Base-by-base conservation (phyloP, 139 green algal species). In the Tetradesmus lagerheimii region DNA sequence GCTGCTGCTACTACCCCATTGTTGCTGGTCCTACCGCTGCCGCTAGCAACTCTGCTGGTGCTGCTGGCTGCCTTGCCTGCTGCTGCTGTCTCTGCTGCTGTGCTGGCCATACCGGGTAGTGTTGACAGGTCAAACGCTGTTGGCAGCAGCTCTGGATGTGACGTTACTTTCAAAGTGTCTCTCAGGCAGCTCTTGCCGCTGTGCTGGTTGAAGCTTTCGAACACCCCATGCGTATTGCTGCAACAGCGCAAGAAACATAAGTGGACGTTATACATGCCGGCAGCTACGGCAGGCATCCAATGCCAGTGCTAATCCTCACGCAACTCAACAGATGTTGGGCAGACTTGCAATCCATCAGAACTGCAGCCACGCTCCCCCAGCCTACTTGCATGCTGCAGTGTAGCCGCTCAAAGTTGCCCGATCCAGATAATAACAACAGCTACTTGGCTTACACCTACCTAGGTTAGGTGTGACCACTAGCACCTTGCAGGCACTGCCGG, bases 21-120 rank as follows among this genome's bases (percentile, higher is more conserved):
- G 35, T 83, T 83, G 31, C 57, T 71, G 47, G 47, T 62, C 20
- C 47, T 62, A 23, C 57, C 23, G 57, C 57, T 31, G 23, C 57
- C 23, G 20, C 23, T 6, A 31, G 8, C 18, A 23, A 18, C 37
- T 3, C 35, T 47, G 76, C 76, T 47, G 35, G n/a, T 47, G 18
- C 76, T 50, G 76, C 76, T 25, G 35, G 23, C 37, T 25, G 29
- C n/a, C 67, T 2, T 38, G n/a, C 35, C 76, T 82, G 37, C 31
- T 82, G 76, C 37, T 45, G 76, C 76, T 82, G 71, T 29, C 29
- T 25, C n/a, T 79, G 35, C 76, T 82, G 35, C 76, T 82, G 76
- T 14, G 31, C 74, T 82, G 37, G 35, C 23, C 35, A 82, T 82
- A 18, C 35, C 76, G 23, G 78, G 39, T 20, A 84, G 41, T 37